These are phyloP conservation scores for Fusarium poae DNA, from an alignment of 2,329 filamentous ascomycete genomes.

Conservation along the genomic window DNA sequence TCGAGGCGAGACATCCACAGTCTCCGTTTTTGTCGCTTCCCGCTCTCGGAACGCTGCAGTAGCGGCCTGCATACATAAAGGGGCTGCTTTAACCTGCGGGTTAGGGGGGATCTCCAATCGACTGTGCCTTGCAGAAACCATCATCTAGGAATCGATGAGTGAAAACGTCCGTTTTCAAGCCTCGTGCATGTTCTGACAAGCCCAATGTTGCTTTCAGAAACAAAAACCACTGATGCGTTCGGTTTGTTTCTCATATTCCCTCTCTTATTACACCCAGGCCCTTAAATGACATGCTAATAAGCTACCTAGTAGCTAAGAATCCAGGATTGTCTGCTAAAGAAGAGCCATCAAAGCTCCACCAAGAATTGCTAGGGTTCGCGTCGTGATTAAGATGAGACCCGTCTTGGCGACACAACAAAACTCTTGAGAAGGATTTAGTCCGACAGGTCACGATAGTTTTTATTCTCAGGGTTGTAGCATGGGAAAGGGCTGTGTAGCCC, in stretches of 20 bases:
- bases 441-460: constrained; percentile 20
- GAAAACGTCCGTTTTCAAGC: constrained; percentile 12
- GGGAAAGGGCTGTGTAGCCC: constrained; percentile 36
- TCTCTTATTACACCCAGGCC: constrained; percentile 12
- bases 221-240: constrained; percentile 7
- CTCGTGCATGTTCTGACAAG: neutral
- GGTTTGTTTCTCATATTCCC: constrained; percentile 11
- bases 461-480: constrained; percentile 11
- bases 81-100: constrained; percentile 24
- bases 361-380: constrained; percentile 26
- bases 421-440: constrained; percentile 39
- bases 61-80: constrained; percentile 43
- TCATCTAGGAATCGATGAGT: constrained; percentile 2
- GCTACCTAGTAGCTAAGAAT: neutral
- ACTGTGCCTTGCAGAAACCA: constrained; percentile 9
- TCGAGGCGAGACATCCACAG: constrained; percentile 31
- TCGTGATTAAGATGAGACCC: constrained; percentile 50
- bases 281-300: constrained; percentile 19
- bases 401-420: constrained; percentile 41
- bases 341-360: constrained; percentile 35
- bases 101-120: constrained; percentile 10
- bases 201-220: constrained; percentile 6
- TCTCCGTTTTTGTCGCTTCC: constrained; percentile 41
- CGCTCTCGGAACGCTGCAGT: constrained; percentile 42
- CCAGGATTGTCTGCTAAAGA: constrained; percentile 25